Base-by-base conservation (phyloP, 2,329 filamentous ascomycete species). In the Aspergillus latus region DNA sequence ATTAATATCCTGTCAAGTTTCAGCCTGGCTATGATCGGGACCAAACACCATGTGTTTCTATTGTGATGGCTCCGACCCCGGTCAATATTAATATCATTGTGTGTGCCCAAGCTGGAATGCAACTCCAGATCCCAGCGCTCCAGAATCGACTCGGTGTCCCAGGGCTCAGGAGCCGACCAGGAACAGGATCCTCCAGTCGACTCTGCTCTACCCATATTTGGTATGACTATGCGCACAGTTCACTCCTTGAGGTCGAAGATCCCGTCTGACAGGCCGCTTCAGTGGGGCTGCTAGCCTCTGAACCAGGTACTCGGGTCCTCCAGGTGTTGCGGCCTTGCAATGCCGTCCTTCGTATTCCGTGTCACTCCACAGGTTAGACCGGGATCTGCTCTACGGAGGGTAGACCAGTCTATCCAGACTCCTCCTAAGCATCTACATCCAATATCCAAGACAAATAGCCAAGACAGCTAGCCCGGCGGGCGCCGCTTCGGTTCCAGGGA, bases 181-280 rank as follows among this genome's bases (percentile, higher is more conserved):
- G 34, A 37, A 28, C 21, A 49, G 34, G 11, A 42, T 34, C 28
- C 21, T 21, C 21, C 21, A 21, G 28, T n/a, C 28, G 5, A 13
- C 34, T 37, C 11, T 11, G 15, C 4, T 39, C 32, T 42, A 32
- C 28, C 52, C 45, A 37, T 42, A 49, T 54, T 49, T 9, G 34
- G 34, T 37, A 37, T 37, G 11, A 21, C 21, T 21, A 21, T 21
- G 21, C 21, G 21, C 11, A 37, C 32, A 13, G 10, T 37, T 13
- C 10, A 37, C 4, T 5, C n/a, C 34, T 21, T 21, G 21, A 11
- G 11, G 34, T 37, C 36, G 9, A 8, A 26, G 40, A 26, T 53
- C 42, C 39, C 42, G 8, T 40, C 36, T 54, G 52, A 54, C 52
- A 54, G 52, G 37, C 45, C 43, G 45, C 46, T 45, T 43, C 29